These are phyloP conservation scores for Paralagenidium karlingii DNA, from an alignment of 352 stramenopile genomes.

Conservation along the genomic window DNA sequence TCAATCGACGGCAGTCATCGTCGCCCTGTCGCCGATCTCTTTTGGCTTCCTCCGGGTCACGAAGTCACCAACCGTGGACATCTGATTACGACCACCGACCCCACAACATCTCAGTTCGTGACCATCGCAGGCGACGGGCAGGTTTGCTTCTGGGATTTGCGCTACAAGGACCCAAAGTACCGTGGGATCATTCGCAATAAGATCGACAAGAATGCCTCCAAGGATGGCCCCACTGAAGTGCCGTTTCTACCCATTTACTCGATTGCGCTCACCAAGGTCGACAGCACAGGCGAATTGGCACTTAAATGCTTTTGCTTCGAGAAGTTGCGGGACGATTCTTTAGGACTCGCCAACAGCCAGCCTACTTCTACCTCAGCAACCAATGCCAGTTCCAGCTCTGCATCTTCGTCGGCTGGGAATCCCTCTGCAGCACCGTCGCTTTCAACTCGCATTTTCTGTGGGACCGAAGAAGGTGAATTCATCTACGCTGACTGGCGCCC, in stretches of 20 bases:
- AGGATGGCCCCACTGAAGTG: conserved; percentile 49
- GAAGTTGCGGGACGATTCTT: conserved; percentile 33
- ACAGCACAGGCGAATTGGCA: conserved; percentile 46
- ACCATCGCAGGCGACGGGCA: conserved; percentile 86
- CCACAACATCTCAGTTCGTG: conserved; percentile 82
- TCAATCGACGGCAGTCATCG: conserved; percentile 83
- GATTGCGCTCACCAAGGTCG: conserved; percentile 63
- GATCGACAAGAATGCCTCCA: conserved; percentile 37
- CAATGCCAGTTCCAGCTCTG: too few species aligned
- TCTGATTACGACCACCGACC: conserved; percentile 35
- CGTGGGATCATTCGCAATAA: conserved; percentile 48
- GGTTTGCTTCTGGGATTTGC: conserved; percentile 87
- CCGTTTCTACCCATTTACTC: conserved; percentile 78
- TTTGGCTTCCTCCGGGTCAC: conserved; percentile 73
- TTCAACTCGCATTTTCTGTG: conserved; percentile 69
- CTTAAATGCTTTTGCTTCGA: conserved; percentile 63
- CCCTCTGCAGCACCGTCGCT: conserved; percentile 4
- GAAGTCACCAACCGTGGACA: conserved; percentile 86
- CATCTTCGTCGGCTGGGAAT: background rate
- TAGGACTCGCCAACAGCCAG: background rate
- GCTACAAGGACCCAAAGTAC: conserved; percentile 83
- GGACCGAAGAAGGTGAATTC: conserved; percentile 84
- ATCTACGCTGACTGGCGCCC: conserved; percentile 83
- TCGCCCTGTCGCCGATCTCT: conserved; percentile 74
- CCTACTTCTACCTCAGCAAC: too few species aligned